These are phyloP conservation scores for Pythium brachiatum DNA, from an alignment of 352 stramenopile species.

Conservation along the genomic window DNA sequence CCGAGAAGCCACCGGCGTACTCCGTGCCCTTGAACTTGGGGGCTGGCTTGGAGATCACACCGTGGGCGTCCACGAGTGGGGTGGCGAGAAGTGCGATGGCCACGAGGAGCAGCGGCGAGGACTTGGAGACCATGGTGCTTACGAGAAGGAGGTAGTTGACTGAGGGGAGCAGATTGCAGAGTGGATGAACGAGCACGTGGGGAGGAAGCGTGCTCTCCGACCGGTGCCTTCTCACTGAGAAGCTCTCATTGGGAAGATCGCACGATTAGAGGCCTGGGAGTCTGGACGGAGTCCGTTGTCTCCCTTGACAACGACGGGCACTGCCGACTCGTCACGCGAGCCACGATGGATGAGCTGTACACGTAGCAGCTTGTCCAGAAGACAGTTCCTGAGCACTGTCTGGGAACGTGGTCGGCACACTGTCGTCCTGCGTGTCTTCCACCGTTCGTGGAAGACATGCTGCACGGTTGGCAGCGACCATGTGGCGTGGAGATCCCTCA, in stretches of 20 bases:
- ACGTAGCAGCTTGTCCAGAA: not conserved
- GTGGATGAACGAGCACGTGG: not conserved
- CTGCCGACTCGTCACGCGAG: not conserved
- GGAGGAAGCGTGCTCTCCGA: too few relatives aligned
- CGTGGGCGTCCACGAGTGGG: slow-evolving; percentile 1
- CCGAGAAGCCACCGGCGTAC: slow-evolving; percentile 14
- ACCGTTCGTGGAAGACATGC: not conserved
- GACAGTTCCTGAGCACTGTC: not conserved
- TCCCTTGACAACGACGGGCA: not conserved
- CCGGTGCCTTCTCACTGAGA: too few relatives aligned
- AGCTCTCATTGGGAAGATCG: too few relatives aligned
- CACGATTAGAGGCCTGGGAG: too few relatives aligned
- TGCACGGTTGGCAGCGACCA: not conserved
- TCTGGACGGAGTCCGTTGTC: not conserved
- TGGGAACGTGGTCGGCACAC: not conserved
- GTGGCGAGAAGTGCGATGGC: not conserved
- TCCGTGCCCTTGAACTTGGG: slow-evolving; percentile 15
- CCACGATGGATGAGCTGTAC: not conserved
- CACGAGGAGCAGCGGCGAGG: not conserved
- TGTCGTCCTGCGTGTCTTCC: not conserved
- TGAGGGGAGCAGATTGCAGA: not conserved
- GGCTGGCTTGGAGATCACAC: slow-evolving; percentile 12
- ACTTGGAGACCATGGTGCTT: not conserved
- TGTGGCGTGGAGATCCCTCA: not conserved
- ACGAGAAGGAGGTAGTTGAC: not conserved